Percentiles rank a stretch among this genome's conserved stretches.
These are phyloP conservation scores for Ceratobasidium sp. DNA, from an alignment of 1,284 basidiomycete species.

Conservation along the genomic window DNA sequence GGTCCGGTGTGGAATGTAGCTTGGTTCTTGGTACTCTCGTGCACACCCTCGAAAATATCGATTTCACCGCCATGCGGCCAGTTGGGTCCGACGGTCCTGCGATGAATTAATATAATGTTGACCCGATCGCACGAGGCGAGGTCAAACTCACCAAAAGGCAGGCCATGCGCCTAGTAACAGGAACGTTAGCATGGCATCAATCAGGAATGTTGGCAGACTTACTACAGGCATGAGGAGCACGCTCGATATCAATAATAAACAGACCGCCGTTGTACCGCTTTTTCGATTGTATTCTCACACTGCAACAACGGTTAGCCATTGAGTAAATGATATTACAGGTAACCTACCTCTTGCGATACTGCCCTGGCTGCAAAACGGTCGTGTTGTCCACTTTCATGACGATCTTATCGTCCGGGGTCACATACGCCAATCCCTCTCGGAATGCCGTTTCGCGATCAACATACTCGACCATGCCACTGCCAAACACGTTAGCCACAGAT, in stretches of 20 bases:
- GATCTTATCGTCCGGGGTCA: constrained; percentile 37
- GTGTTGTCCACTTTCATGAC: constrained; percentile 42
- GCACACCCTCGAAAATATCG: constrained; percentile 80
- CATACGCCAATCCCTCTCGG: constrained; percentile 38
- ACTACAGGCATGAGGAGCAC: constrained; percentile 76
- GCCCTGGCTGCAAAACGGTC: constrained; percentile 36
- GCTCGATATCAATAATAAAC: constrained; percentile 71
- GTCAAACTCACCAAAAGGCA: constrained; percentile 54
- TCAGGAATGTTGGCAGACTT: constrained; percentile 42
- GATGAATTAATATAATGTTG: constrained; percentile 44
- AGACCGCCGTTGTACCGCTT: constrained; percentile 62
- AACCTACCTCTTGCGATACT: constrained; percentile 40
- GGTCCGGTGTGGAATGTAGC: constrained; percentile 73
- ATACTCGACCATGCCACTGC: constrained; percentile 37
- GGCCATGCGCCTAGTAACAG: constrained; percentile 63
- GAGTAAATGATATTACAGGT: not conserved
- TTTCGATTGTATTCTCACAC: constrained; percentile 44
- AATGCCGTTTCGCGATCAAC: constrained; percentile 39
- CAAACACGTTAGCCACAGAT: not conserved
- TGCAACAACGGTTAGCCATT: constrained; percentile 13
- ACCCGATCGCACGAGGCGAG: not conserved
- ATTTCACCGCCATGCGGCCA: constrained; percentile 75
- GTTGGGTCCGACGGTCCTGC: constrained; percentile 53
- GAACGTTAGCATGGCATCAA: not conserved
- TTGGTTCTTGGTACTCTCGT: constrained; percentile 77